Evolutionary conservation across 2,329 filamentous ascomycete species (phyloP), one percentile per base, ranked within the genome.

Genomic region (Sclerotinia sclerotiorum): DNA sequence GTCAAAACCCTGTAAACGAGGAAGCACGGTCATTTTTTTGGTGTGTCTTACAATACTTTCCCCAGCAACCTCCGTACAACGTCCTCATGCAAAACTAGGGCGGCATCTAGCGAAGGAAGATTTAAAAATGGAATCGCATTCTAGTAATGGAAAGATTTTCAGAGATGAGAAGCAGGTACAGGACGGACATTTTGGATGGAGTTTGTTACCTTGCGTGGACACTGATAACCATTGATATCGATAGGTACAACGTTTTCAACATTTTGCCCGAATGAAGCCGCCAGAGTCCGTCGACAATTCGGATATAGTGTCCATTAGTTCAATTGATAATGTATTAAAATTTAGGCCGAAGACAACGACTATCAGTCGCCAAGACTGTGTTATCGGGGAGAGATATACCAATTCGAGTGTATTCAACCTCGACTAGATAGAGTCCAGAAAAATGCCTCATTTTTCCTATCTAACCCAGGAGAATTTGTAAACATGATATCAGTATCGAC

Each of bases 301-400:
- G 55, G 35, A 58, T 27, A 27, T 24, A 35, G 58, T n/a, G 27
- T n/a, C 48, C 39, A 13, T 8, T 39, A 35, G 27, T 51, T 49
- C 15, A 27, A 62, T 39, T 19, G 29, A 51, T 51, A 21, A 27
- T 5, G 10, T 4, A 8, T 21, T 42, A 8, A 3, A 15, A 27
- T 17, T 46, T 32, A 63, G 7, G 32, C n/a, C 29, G 32, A 51
- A 32, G 15, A 27, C n/a, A 15, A 32, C 21, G 63, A 32, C 57
- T 51, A 58, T 63, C 51, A 46, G 63, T 68, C 29, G 32, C 57
- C 32, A 24, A 68, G 60, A 56, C 69, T 63, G n/a, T 69, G 57
- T 65, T 54, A 27, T 42, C 65, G 13, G 46, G 60, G 60, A 63
- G 60, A 63, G 29, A 63, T 63, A 63, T 51, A 32, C 60, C 46